Percentiles rank a stretch among this genome's conserved stretches.
phyloP scores from a whole-genome alignment of 2,329 filamentous ascomycete species.

The Colletotrichum tofieldiae region DNA sequence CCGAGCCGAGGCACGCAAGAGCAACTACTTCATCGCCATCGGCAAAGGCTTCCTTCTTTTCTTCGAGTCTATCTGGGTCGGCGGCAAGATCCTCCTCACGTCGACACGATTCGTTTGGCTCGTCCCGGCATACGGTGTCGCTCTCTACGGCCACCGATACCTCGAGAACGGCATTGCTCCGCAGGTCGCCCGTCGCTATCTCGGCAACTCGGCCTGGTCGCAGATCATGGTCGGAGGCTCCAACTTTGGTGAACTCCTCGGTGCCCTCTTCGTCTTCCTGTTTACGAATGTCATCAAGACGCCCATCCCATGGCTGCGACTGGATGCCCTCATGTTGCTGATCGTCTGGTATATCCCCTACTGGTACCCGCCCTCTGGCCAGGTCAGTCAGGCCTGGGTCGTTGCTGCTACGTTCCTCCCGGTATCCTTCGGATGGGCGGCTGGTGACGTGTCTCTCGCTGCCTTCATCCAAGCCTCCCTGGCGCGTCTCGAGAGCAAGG shows the following conservation, averaged over 20 bases:
- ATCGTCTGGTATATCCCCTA: constrained; percentile 65
- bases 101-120: constrained; percentile 66
- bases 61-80: constrained; percentile 61
- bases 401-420: constrained; percentile 56
- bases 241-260: constrained; percentile 65
- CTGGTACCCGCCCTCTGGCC: constrained; percentile 58
- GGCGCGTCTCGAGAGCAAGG: constrained; percentile 60
- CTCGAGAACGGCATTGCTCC: constrained; percentile 65
- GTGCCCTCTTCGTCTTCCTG: constrained; percentile 64
- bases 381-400: constrained; percentile 59
- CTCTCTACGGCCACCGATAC: constrained; percentile 66
- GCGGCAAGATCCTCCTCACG: constrained; percentile 62
- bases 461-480: constrained; percentile 67
- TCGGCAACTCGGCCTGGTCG: constrained; percentile 64
- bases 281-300: constrained; percentile 64
- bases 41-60: constrained; percentile 31
- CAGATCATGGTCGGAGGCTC: constrained; percentile 67
- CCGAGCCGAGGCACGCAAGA: constrained; percentile 44
- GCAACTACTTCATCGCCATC: constrained; percentile 21
- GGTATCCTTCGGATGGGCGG: constrained; percentile 66
- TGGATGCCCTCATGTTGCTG: constrained; percentile 62
- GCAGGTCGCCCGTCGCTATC: constrained; percentile 61
- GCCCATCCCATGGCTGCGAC: constrained; percentile 66
- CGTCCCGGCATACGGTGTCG: constrained; percentile 63
- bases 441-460: constrained; percentile 65